Evolutionary conservation across 2,329 filamentous ascomycete genomes (phyloP).

Genomic region (Colletotrichum karsti): DNA sequence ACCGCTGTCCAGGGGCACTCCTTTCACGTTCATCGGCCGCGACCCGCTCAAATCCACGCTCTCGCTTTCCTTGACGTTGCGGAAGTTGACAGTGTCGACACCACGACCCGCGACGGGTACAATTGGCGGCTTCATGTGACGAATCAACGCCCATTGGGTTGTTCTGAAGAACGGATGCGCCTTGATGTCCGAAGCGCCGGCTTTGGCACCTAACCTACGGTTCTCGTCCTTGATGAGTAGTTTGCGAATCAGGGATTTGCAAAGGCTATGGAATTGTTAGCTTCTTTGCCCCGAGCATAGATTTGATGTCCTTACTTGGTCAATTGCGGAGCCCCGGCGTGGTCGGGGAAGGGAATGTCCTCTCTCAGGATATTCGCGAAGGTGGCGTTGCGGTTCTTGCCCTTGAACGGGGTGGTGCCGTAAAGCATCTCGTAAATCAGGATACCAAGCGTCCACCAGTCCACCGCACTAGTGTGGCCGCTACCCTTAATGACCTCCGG

Average conservation of each 20-base stretch:
- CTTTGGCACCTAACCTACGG: constrained; percentile 88
- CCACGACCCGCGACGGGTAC: constrained; percentile 90
- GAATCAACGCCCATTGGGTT: constrained; percentile 95
- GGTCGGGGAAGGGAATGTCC: constrained; percentile 95
- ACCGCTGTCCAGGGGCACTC: constrained; percentile 87
- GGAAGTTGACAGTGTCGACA: constrained; percentile 95
- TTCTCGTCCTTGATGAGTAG: constrained; percentile 98
- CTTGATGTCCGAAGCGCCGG: constrained; percentile 97
- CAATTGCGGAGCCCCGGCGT: constrained; percentile 82
- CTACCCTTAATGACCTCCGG: constrained; percentile 99
- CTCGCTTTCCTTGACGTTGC: constrained; percentile 96
- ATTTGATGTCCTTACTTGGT: constrained; percentile 77
- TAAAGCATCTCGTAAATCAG: constrained; percentile 99
- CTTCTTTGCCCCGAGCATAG: constrained; percentile 2
- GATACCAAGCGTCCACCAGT: constrained; percentile 99
- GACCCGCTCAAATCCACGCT: constrained; percentile 85
- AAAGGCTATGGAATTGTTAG: constrained; percentile 69
- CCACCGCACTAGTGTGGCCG: constrained; percentile 96
- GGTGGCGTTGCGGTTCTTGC: constrained; percentile 97
- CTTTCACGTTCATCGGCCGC: constrained; percentile 66
- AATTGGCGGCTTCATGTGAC: constrained; percentile 98
- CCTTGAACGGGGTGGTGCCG: constrained; percentile 98
- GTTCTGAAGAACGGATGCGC: constrained; percentile 94
- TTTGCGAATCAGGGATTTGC: constrained; percentile 96
- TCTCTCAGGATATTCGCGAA: constrained; percentile 97